Evolutionary conservation across 257 asterid species (phyloP), one percentile per base, ranked within the genome.

Genomic region (Gynochthodes officinalis): DNA sequence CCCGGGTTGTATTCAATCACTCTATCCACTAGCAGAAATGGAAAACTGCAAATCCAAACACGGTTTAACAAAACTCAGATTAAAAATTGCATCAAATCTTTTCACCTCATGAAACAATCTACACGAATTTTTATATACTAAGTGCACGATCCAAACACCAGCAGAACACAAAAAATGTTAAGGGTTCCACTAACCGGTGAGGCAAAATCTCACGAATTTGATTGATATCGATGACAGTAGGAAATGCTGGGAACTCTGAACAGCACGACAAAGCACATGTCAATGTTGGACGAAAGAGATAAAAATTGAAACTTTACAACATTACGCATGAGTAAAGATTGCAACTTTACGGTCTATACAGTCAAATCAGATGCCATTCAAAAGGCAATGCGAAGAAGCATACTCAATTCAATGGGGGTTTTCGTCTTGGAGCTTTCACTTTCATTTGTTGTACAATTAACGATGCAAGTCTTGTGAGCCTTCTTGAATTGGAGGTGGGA

Each of bases 11-110:
- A 89, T 73, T 90, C 96, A 70, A 90, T 80, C 84, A 93, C 97
- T 85, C 98, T 87, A 86, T 93, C 98, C 77, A 93, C 96, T 55
- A 93, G 77, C 80, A 93, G 81, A 83, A 93, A 93, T 4, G 97
- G 98, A 82, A 80, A 93, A 23, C 98, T 90, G 67, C 21, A 73
- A 74, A 63, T 15, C 73, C 80, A 55, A 59, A 75, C 19, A 52
- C 9, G 30, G 35, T 60, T 28, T n/a, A 67, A 25, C 21, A 68
- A 21, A 5, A 14, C 0, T 1, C 40, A 0, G 1, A 23, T 21
- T 4, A 30, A 30, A 2, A 15, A 21, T 62, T 0, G 3, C 43
- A 18, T 60, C 19, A 30, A 7, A 59, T 59, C 42, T 23, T 23
- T n/a, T 59, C 23, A 59, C 12, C 28, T 59, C 42, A 28, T 59